Base-by-base conservation (phyloP, 148 eudicot species). In the Diospyros kaki region DNA sequence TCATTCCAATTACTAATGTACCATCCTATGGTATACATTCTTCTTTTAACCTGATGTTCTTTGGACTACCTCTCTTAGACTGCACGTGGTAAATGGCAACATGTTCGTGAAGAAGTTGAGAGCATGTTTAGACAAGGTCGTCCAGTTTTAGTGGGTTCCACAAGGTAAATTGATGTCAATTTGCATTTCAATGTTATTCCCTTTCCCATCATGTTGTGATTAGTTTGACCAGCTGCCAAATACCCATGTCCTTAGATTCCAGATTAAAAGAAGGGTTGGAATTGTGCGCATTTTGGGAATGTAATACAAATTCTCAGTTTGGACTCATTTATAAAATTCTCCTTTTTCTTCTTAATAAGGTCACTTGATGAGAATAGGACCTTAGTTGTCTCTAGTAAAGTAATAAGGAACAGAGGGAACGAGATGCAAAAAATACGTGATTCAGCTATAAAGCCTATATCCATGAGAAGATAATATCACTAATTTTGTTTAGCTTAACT, bases 111-210 rank as follows among this genome's bases (percentile, higher is more conserved):
- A 73, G 99, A 96, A 87, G 91, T 96, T 78, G 93, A 87, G 78
- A 75, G 77, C 69, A 93, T 93, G 98, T 96, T 91, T 81, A 68
- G 66, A 78, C 84, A 84, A 74, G 99, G 99, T 2, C 91, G 98
- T 51, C 99, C 99, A 58, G 99, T 96, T 76, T 82, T 96, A 79
- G 99, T 93, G 68, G 99, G 99, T 70, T 88, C 97, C 28, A 96
- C 99, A 40, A 96, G 99, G 99, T 96, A 87, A 72, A 38, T 69
- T 69, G 68, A 44, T 64, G 79, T 17, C 52, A 42, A 12, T 48
- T 73, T 48, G 71, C 40, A 68, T 68, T 17, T 64, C 12, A 18
- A 12, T 68, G 63, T 78, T 66, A 53, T 12, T 55, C 12, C 14
- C 38, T 69, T 38, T 40, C 18, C 45, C 43, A 5, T 58, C 18